Evolutionary conservation across 805 yeast species (phyloP), one percentile per base, ranked within the genome.

Genomic region (Ogataea neopini): DNA sequence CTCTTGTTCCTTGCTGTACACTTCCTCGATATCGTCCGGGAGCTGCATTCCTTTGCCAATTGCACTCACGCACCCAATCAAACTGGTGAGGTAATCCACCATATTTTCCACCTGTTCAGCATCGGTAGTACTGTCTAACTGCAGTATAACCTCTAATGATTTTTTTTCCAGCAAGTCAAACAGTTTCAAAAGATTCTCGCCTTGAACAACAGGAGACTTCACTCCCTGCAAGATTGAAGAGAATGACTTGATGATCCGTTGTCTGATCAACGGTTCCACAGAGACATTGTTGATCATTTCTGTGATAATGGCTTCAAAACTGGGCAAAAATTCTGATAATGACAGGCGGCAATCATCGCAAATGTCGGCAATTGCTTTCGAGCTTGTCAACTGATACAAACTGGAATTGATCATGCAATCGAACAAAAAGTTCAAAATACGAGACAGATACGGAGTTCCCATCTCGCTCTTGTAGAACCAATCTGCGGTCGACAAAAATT

Each of bases 31-130:
- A 19, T 83, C 88, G 33, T 74, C 81, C 0, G 88, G 83, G 2
- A 77, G 64, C 42, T 79, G 79, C 58, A 85, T 64, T 0, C 90
- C 88, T 47, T 82, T 84, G 0, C 89, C 94, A 3, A 88, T 69
- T 44, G 84, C 87, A n/a, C 75, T 74, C 0, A 89, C 63, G 58
- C 89, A 86, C 11, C 77, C 67, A 20, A 88, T 63, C 39, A 87
- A 64, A 19, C 90, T 83, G 2, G 73, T 59, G 1, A 77, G 57
- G 52, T 82, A 83, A 2, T 77, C 81, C 2, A 66, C 53, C 26
- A 71, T 69, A 5, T 51, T 50, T 25, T 61, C 62, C 3, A 47
- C 50, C 9, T 58, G 49, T 32, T 53, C 58, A 14, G 50, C 50
- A 33, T 39, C 41, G 6, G 38, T 38, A 5, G 45, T 18, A 10